Conservation (phyloP, 1,284 basidiomycete species). For the Coniferiporia weirii region DNA sequence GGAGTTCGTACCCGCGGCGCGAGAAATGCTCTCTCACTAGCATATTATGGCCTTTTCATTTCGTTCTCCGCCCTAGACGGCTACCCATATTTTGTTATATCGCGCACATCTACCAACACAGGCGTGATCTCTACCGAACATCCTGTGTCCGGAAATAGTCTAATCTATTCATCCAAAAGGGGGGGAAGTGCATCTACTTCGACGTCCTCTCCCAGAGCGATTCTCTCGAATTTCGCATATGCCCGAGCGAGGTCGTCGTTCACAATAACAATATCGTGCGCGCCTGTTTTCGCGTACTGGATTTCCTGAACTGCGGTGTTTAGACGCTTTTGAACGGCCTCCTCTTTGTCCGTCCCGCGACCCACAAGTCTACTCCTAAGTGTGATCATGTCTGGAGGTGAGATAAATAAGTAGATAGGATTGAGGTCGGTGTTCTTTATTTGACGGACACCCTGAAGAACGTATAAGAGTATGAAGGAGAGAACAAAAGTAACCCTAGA, state of each 20-base stretch:
- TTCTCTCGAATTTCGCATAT: conserved; percentile 63
- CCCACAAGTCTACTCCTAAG: conserved; percentile 69
- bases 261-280: conserved; percentile 83
- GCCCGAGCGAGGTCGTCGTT: conserved; percentile 90
- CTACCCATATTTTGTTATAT: neutral
- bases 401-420: conserved; percentile 91
- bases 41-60: neutral
- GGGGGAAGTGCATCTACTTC: conserved; percentile 50
- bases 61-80: neutral
- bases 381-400: conserved; percentile 73
- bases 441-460: conserved; percentile 77
- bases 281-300: conserved; percentile 74
- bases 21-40: conserved; percentile 14
- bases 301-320: conserved; percentile 82
- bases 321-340: conserved; percentile 72
- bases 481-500: neutral
- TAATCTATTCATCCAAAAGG: conserved; percentile 1
- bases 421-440: conserved; percentile 77
- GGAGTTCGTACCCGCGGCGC: conserved; percentile 37
- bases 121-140: neutral
- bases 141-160: neutral
- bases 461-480: conserved; percentile 9
- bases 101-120: neutral
- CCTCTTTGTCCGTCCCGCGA: conserved; percentile 84
- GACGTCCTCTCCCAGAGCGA: conserved; percentile 64